Percentiles rank a stretch among this genome's conserved stretches.
Conservation (phyloP, 1,284 basidiomycete genomes). For the Fomitiporia mediterranea region DNA sequence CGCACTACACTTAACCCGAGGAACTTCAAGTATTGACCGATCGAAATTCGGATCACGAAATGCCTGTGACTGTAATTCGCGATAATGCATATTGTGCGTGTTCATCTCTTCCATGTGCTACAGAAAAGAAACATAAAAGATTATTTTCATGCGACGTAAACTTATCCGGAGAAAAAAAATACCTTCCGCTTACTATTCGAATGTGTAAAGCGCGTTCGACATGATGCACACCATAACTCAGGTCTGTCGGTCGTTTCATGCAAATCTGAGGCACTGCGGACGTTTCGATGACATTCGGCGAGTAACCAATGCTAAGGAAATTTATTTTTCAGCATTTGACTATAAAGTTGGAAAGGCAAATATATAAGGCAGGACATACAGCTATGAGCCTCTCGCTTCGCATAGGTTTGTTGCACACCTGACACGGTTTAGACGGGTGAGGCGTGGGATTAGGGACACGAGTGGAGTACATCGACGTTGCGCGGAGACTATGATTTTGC, state of each 20-base stretch:
- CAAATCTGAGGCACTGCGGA: neutral
- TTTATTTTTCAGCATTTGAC: too few species aligned
- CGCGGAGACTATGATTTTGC: too few species aligned
- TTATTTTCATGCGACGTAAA: neutral
- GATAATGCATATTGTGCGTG: neutral
- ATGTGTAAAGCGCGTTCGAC: conserved; percentile 3
- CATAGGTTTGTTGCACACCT: neutral
- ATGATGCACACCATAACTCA: conserved; percentile 3
- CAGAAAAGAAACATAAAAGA: too few species aligned
- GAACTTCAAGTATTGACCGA: neutral
- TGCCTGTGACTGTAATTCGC: neutral
- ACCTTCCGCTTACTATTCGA: conserved; percentile 9
- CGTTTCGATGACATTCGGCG: neutral
- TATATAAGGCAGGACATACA: too few species aligned
- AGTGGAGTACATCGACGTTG: too few species aligned
- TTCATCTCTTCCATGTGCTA: conserved; percentile 7
- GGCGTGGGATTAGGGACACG: too few species aligned
- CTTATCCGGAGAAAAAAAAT: neutral
- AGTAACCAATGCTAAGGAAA: neutral
- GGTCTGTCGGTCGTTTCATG: neutral
- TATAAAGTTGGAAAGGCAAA: neutral
- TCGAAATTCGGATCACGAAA: neutral
- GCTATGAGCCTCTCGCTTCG: neutral
- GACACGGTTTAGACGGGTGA: too few species aligned
- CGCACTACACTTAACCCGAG: too few species aligned